Evolutionary conservation across 2,329 filamentous ascomycete species (phyloP).

Genomic region (Ceratocystis ficicola): DNA sequence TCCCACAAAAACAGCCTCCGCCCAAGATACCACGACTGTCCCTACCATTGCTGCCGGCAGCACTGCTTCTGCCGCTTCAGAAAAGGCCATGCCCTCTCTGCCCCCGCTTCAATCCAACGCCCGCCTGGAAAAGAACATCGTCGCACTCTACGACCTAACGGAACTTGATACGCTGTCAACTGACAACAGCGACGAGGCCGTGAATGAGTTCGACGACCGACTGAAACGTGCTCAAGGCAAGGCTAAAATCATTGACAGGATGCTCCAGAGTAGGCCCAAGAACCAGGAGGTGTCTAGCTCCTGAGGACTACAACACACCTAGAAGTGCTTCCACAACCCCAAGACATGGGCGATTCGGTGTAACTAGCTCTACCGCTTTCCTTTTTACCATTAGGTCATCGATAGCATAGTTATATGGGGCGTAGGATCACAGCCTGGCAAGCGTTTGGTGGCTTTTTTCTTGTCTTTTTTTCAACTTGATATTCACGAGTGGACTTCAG

Average conservation of each 20-base stretch:
- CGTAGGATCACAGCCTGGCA: neutral
- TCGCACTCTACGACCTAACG: conserved; percentile 61
- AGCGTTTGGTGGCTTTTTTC: neutral
- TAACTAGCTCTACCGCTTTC: neutral
- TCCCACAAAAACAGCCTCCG: neutral
- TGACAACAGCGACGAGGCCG: conserved; percentile 74
- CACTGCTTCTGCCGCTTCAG: neutral
- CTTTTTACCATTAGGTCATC: conserved; percentile 7
- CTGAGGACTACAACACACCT: neutral
- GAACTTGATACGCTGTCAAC: conserved; percentile 67
- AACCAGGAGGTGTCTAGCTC: conserved; percentile 19
- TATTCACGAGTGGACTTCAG: too few relatives aligned
- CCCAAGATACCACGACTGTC: neutral
- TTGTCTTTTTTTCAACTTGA: neutral
- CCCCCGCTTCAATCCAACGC: conserved; percentile 43
- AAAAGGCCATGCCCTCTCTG: conserved; percentile 25
- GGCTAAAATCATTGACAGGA: conserved; percentile 69
- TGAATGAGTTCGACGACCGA: conserved; percentile 83
- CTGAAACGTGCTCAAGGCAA: conserved; percentile 74
- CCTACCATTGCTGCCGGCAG: neutral
- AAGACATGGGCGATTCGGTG: too few relatives aligned
- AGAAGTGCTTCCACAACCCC: too few relatives aligned
- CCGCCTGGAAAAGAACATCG: conserved; percentile 64
- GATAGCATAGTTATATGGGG: neutral
- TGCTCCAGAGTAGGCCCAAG: conserved; percentile 35